phyloP scores from a whole-genome alignment of 2,329 filamentous ascomycete species.

The Pseudopithomyces maydicus region DNA sequence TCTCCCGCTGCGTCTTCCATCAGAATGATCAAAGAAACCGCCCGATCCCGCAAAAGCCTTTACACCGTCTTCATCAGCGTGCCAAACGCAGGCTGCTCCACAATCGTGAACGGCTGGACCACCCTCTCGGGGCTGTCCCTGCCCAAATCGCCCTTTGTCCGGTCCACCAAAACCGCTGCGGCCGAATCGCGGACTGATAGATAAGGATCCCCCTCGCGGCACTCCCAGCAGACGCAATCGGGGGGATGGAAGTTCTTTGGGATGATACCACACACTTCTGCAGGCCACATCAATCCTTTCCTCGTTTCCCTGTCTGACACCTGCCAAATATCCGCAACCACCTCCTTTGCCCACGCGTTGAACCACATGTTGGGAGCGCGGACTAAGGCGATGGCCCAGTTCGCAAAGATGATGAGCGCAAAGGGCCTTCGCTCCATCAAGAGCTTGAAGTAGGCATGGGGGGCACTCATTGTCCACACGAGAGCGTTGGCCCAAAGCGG shows the following conservation, averaged over 20 bases:
- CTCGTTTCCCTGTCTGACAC: slow-evolving; percentile 16
- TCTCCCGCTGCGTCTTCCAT: neutral
- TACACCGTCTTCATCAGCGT: neutral
- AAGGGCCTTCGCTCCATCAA: slow-evolving; percentile 18
- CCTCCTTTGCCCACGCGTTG: slow-evolving; percentile 22
- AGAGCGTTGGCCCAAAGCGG: slow-evolving; percentile 22
- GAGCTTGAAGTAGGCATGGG: slow-evolving; percentile 18
- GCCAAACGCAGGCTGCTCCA: slow-evolving; percentile 1
- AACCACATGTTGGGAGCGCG: slow-evolving; percentile 25
- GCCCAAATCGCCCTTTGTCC: neutral
- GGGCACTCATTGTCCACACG: slow-evolving; percentile 21
- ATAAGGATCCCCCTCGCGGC: slow-evolving; percentile 11
- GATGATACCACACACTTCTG: slow-evolving; percentile 17
- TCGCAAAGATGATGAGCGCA: slow-evolving; percentile 23
- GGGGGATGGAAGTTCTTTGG: slow-evolving; percentile 9
- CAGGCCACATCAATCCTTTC: slow-evolving; percentile 15
- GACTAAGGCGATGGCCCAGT: slow-evolving; percentile 25
- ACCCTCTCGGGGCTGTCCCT: slow-evolving; percentile 1
- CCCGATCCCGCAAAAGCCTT: slow-evolving; percentile 1
- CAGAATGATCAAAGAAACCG: slow-evolving; percentile 6
- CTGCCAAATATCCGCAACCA: slow-evolving; percentile 18
- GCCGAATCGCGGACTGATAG: slow-evolving; percentile 10
- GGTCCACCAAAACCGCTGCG: slow-evolving; percentile 13
- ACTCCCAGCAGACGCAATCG: slow-evolving; percentile 16
- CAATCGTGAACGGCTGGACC: slow-evolving; percentile 3